Evolutionary conservation across 2,329 filamentous ascomycete genomes (phyloP), one percentile per base, ranked within the genome.

Genomic region (Cercospora sp.): DNA sequence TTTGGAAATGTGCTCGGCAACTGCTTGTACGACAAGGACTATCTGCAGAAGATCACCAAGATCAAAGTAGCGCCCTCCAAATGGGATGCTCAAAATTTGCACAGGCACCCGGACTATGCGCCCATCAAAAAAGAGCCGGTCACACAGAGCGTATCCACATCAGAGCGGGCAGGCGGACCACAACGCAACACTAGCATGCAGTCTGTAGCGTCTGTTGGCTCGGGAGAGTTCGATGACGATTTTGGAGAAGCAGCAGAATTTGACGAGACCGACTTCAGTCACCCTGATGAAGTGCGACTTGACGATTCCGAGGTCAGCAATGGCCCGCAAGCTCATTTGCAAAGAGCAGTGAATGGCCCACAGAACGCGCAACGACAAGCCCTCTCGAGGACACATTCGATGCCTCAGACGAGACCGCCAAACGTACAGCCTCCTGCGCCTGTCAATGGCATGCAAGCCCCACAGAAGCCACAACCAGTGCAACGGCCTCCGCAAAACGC

Each of bases 1-100:
- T 99, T 99, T 80, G 95, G 95, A 68, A 98, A 98, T 75, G 91
- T 98, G 16, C 84, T 99, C 64, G 95, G 95, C n/a, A 99, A 98
- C 78, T 99, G 95, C 83, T 89, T 99, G 68, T 98, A 99, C 80
- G 95, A 99, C 82, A 97, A 97, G 80, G 90, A 94, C 69, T 99
- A 97, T 78, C 84, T 99, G 66, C 86, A 89, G 63, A 94, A 93
- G 78, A 91, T 98, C n/a, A 91, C 90, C 62, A 97, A 93, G 81
- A 85, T 99, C 76, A 98, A 97, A 83, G 87, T 89, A 16, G 85
- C 87, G 66, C 91, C 92, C 71, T 86, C 88, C 31, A 93, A 87
- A 79, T 97, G 93, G 81, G 89, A 94, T 73, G 88, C 91, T 69
- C 85, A 87, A n/a, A 90, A 90, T 48, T 84, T 98, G 42, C 90